Conservation (phyloP, 257 asterid genomes). For the Osmanthus fragrans region DNA sequence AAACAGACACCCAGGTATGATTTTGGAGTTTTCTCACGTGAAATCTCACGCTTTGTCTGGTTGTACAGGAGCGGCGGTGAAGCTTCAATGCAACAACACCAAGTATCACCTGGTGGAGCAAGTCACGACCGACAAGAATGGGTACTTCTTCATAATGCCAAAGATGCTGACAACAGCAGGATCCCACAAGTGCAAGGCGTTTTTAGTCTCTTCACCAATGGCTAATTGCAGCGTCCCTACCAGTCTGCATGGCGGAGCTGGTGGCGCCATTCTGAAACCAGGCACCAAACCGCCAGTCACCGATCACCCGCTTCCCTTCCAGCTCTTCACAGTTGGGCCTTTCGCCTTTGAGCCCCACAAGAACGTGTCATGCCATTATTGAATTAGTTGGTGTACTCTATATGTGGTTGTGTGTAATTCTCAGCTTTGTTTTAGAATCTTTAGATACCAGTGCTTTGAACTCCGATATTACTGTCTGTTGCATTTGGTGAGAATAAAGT, state of each 20-base stretch:
- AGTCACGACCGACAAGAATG: slow-evolving; percentile 54
- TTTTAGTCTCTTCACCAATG: slow-evolving; percentile 42
- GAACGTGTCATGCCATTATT: slow-evolving; percentile 46
- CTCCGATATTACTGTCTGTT: not conserved
- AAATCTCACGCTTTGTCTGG: not conserved
- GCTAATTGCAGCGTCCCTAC: slow-evolving; percentile 52
- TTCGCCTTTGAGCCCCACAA: slow-evolving; percentile 62
- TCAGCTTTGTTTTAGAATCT: not conserved
- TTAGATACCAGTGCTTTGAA: not conserved
- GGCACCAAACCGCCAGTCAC: slow-evolving; percentile 11
- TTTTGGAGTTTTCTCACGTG: not conserved
- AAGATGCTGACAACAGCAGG: slow-evolving; percentile 38
- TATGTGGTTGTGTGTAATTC: not conserved
- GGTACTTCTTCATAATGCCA: slow-evolving; percentile 56
- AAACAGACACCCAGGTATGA: not conserved
- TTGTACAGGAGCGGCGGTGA: slow-evolving; percentile 59
- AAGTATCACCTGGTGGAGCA: slow-evolving; percentile 25
- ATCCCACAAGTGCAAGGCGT: slow-evolving; percentile 60
- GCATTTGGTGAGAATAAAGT: slow-evolving; percentile 22
- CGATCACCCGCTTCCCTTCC: slow-evolving; percentile 19
- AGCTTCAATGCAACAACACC: slow-evolving; percentile 56
- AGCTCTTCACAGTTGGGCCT: slow-evolving; percentile 64
- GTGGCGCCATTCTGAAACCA: slow-evolving; percentile 48
- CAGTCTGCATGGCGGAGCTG: slow-evolving; percentile 47
- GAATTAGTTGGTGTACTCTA: not conserved